Percentiles rank a stretch among this genome's conserved stretches.
These are phyloP conservation scores for Paraphoma chrysanthemicola DNA, from an alignment of 2,329 filamentous ascomycete species.

Conservation along the genomic window DNA sequence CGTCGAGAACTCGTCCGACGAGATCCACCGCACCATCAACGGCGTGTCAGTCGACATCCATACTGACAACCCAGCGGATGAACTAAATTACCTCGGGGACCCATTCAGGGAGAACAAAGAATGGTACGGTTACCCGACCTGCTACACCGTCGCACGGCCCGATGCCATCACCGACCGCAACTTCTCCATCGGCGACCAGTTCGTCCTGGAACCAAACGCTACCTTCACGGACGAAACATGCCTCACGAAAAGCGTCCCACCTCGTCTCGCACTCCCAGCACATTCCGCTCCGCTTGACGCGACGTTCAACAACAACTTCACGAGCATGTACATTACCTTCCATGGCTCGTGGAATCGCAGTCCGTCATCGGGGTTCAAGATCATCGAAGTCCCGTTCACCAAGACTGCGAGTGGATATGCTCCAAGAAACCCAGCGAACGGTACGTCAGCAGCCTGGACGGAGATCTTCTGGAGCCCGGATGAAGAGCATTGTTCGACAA, in stretches of 20 bases:
- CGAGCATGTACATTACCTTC: constrained; percentile 33
- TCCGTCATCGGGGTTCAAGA: constrained; percentile 29
- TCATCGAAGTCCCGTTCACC: constrained; percentile 31
- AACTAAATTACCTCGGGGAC: constrained; percentile 72
- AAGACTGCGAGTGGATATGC: constrained; percentile 16
- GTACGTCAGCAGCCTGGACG: constrained; percentile 20
- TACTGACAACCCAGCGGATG: constrained; percentile 73
- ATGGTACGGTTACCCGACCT: constrained; percentile 75
- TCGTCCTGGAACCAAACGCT: constrained; percentile 37
- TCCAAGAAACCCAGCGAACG: constrained; percentile 15
- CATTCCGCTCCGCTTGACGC: constrained; percentile 40
- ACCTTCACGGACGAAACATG: constrained; percentile 37
- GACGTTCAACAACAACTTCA: constrained; percentile 30
- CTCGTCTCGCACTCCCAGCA: constrained; percentile 27
- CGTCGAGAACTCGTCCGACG: constrained; percentile 74
- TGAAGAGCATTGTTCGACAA: constrained; percentile 33
- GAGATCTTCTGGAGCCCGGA: constrained; percentile 35
- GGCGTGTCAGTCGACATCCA: constrained; percentile 64
- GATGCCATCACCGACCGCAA: constrained; percentile 26
- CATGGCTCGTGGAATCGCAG: constrained; percentile 39
- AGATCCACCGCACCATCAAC: constrained; percentile 61
- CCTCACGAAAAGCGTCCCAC: constrained; percentile 17
- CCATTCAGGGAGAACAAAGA: constrained; percentile 49
- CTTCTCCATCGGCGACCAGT: constrained; percentile 36
- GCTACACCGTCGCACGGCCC: constrained; percentile 66